phyloP scores from a whole-genome alignment of 352 stramenopile genomes.

The Globisporangium nagaii region DNA sequence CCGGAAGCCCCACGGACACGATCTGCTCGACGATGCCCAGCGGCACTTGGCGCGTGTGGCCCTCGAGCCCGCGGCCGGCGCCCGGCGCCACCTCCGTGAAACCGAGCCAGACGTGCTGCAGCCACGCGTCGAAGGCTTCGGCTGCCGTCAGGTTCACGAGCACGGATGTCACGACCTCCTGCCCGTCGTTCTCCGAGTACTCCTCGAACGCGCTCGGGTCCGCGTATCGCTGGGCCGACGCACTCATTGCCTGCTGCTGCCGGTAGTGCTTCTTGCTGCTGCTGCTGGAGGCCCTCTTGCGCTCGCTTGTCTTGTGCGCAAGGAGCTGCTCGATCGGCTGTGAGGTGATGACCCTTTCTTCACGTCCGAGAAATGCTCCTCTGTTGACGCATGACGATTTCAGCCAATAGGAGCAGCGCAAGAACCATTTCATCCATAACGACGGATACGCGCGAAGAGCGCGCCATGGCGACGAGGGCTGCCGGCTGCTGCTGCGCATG shows the following conservation, averaged over 20 bases:
- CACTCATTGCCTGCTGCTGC: not conserved
- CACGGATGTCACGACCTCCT: conserved; percentile 56
- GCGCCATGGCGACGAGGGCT: no score
- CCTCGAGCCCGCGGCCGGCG: conserved; percentile 43
- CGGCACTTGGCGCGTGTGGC: conserved; percentile 36
- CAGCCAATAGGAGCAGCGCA: no score
- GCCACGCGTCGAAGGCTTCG: conserved; percentile 65
- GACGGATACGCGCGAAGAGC: no score
- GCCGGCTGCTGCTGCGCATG: no score
- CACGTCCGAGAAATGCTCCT: no score
- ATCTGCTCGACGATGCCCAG: conserved; percentile 67
- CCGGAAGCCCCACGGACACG: conserved; percentile 40
- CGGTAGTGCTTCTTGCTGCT: not conserved
- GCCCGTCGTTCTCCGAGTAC: conserved; percentile 41
- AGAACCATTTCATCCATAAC: no score
- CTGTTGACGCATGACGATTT: not conserved
- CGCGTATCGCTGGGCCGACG: conserved; percentile 21
- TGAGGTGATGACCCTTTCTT: not conserved
- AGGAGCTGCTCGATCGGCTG: not conserved
- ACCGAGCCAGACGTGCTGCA: conserved; percentile 42
- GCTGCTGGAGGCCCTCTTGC: not conserved
- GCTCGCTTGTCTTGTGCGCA: not conserved
- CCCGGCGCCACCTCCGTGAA: conserved; percentile 37
- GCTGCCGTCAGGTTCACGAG: conserved; percentile 35
- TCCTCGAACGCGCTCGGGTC: conserved; percentile 32